Base-by-base conservation (phyloP, 169 alveolate genomes). In the Perkinsus chesapeaki region DNA sequence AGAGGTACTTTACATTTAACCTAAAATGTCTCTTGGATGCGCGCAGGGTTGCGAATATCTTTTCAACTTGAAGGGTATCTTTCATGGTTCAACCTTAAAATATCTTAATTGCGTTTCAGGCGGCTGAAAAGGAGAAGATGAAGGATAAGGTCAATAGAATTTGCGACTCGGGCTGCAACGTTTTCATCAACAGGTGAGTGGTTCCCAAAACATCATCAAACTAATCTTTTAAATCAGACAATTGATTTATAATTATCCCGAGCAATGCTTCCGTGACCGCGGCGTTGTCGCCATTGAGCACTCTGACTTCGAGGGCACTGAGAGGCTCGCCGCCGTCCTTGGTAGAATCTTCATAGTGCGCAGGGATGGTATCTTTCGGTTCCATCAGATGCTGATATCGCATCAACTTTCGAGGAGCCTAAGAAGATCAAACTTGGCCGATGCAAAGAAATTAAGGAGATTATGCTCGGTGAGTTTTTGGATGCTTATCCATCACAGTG, bases 241-340 rank as follows among this genome's bases (percentile, higher is more conserved):
- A 96, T 95, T 99, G 92, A 99, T 99, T 48, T 99, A 99, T 96
- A 99, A 99, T 97, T 99, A 99, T 95, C 99, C 99, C 3, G 99
- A 99, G 95, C 99, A 99, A 95, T 95, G 99, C 38, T 97, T 99
- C 96, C 98, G 99, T 91, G 99, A 98, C 37, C 95, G 94, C n/a
- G 93, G 99, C 47, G 98, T 99, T 72, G 98, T 99, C 98, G 99
- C 99, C 39, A 99, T 99, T 91, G 99, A 99, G 96, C 99, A 99
- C 94, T 99, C 99, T 72, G 99, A 99, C 96, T 99, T 99, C 93
- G 99, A 99, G 95, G 99, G 99, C 82, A 99, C 98, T 96, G 99
- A 99, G 97, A 97, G 99, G 95, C 98, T 99, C 92, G 99, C 99
- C 23, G 99, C 99, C 20, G 99, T 99, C 34, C 95, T 98, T 73